These are phyloP conservation scores for Typha latifolia DNA, from an alignment of 176 grass and related monocot genomes.

Conservation along the genomic window DNA sequence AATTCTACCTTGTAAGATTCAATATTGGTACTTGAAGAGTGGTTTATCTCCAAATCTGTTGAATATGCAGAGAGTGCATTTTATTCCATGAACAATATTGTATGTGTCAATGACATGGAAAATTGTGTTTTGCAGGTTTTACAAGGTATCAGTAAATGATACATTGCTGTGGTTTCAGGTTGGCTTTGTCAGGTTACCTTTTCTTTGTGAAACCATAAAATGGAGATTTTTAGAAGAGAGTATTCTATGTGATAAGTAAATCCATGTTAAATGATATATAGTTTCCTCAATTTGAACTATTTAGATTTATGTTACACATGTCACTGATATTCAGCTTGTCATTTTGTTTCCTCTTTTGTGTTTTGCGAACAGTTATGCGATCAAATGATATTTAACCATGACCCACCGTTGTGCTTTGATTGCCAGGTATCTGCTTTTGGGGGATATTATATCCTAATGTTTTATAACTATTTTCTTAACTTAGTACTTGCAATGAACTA, in stretches of 20 bases:
- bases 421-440: constrained; percentile 59
- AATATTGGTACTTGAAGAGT: too few relatives aligned
- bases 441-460: neutral
- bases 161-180: constrained; percentile 93
- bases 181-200: constrained; percentile 36
- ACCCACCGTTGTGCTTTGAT: constrained; percentile 56
- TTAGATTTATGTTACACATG: constrained; percentile 1
- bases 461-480: neutral
- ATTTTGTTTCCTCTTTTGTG: neutral
- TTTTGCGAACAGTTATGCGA: constrained; percentile 45
- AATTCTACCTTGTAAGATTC: too few relatives aligned
- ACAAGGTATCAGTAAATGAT: constrained; percentile 62
- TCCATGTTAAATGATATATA: neutral
- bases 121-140: constrained; percentile 59
- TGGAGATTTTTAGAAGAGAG: neutral
- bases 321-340: constrained; percentile 15
- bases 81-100: neutral
- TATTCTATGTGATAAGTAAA: neutral
- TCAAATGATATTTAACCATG: constrained; percentile 90
- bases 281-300: neutral
- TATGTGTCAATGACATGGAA: neutral
- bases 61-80: neutral
- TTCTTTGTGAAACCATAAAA: neutral
- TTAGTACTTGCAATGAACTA: neutral
- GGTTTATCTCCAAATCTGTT: too few relatives aligned